Evolutionary conservation across 1,284 basidiomycete species (phyloP).

Genomic region (Trichosporon sp.): DNA sequence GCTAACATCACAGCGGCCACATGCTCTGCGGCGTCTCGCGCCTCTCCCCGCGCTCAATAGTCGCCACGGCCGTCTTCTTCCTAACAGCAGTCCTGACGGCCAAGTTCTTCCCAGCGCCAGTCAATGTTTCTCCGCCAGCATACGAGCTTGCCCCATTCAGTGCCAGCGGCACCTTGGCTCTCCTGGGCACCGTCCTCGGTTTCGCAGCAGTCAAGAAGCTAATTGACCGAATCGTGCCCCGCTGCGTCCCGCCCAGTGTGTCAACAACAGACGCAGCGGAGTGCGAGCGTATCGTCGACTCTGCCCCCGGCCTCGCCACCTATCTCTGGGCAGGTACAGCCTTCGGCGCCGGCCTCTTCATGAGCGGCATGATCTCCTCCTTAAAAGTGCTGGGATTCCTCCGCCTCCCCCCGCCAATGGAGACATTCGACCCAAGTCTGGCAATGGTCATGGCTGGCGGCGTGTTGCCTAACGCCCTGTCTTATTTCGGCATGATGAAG

Average conservation of each 20-base stretch:
- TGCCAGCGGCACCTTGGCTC: slow-evolving; percentile 42
- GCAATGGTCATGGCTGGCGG: slow-evolving; percentile 50
- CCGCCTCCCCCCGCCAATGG: slow-evolving; percentile 28
- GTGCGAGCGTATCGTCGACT: background rate
- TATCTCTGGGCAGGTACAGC: slow-evolving; percentile 52
- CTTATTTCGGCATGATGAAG: slow-evolving; percentile 25
- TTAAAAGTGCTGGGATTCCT: slow-evolving; percentile 58
- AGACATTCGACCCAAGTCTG: slow-evolving; percentile 49
- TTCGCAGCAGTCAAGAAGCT: background rate
- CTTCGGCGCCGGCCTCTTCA: slow-evolving; percentile 57
- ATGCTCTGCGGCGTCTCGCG: slow-evolving; percentile 63
- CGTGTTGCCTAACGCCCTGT: slow-evolving; percentile 48
- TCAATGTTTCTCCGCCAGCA: slow-evolving; percentile 10
- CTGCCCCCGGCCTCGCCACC: slow-evolving; percentile 19
- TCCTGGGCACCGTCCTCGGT: slow-evolving; percentile 53
- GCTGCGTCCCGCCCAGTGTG: background rate
- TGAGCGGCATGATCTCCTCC: slow-evolving; percentile 57
- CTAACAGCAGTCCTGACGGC: slow-evolving; percentile 51
- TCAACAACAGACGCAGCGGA: background rate
- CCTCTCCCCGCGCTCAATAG: slow-evolving; percentile 55
- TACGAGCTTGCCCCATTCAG: slow-evolving; percentile 10
- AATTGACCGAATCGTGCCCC: background rate
- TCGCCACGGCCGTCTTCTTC: slow-evolving; percentile 57
- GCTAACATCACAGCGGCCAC: slow-evolving; percentile 52
- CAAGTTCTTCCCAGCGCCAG: slow-evolving; percentile 43